Percentiles rank a stretch among this genome's conserved stretches.
phyloP scores from a whole-genome alignment of 2,329 filamentous ascomycete genomes.

The Cordyceps farinosa region DNA sequence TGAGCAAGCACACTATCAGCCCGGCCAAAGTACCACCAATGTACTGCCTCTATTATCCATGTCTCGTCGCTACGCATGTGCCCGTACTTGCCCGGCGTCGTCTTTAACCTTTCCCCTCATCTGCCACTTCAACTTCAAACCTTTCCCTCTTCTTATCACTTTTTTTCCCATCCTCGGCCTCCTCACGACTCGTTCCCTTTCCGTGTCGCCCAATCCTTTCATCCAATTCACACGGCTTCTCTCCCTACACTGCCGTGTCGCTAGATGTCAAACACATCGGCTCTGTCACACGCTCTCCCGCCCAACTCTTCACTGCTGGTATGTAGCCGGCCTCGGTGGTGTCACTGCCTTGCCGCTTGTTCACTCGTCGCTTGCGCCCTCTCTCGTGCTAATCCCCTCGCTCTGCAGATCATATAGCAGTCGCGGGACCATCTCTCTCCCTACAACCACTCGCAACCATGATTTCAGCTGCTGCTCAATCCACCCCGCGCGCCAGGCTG shows the following conservation, averaged over 20 bases:
- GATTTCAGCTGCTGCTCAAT: slow-evolving; percentile 12
- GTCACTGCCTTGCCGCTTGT: not conserved
- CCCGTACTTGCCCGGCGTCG: slow-evolving; percentile 2
- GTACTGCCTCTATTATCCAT: not conserved
- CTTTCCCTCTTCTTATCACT: slow-evolving; percentile 7
- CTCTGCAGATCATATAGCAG: slow-evolving; percentile 6
- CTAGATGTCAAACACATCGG: slow-evolving; percentile 7
- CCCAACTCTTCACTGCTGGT: slow-evolving; percentile 7
- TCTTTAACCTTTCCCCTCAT: slow-evolving; percentile 15
- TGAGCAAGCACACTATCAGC: too few relatives aligned
- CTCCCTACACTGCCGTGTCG: not conserved
- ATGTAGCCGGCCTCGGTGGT: not conserved
- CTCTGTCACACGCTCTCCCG: slow-evolving; percentile 1
- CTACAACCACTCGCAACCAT: not conserved
- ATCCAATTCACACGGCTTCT: not conserved
- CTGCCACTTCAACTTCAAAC: not conserved
- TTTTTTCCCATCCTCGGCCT: not conserved
- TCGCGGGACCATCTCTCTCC: not conserved
- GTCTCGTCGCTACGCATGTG: not conserved
- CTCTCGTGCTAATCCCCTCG: not conserved
- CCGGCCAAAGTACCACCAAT: not conserved
- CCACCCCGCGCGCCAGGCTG: slow-evolving; percentile 18
- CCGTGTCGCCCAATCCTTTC: not conserved
- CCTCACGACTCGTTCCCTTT: not conserved
- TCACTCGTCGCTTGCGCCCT: not conserved